Evolutionary conservation across 768 basidiomycete genomes (phyloP).

Genomic region (Wakefieldia striispora): DNA sequence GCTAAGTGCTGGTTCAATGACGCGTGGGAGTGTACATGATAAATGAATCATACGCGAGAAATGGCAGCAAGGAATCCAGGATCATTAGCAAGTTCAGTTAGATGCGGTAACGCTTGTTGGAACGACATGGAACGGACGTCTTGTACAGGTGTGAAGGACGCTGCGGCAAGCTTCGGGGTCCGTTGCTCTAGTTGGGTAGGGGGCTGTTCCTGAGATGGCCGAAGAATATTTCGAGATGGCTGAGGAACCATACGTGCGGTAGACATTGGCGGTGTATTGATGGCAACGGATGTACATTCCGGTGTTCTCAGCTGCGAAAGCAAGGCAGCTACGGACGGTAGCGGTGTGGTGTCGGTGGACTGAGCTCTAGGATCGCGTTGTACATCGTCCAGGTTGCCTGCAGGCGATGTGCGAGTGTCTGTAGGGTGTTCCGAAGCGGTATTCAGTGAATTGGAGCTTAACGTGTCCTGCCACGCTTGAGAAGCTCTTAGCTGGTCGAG

Average conservation of each 20-base stretch:
- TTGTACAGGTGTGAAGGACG: constrained; percentile 15
- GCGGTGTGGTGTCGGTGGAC: constrained; percentile 21
- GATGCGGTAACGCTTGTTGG: constrained; percentile 64
- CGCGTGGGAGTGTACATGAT: not conserved
- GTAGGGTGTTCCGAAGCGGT: not conserved
- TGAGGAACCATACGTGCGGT: constrained; percentile 8
- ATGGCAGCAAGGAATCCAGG: constrained; percentile 49
- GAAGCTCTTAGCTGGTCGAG: constrained; percentile 68
- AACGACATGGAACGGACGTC: constrained; percentile 55
- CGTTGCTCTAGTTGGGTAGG: constrained; percentile 6
- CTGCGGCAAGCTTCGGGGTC: constrained; percentile 10
- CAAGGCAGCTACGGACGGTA: constrained; percentile 52
- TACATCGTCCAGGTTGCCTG: constrained; percentile 2
- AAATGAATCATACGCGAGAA: constrained; percentile 43
- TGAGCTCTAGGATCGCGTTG: constrained; percentile 4
- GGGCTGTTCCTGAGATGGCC: constrained; percentile 15
- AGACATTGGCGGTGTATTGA: constrained; percentile 9
- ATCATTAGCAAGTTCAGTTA: constrained; percentile 61
- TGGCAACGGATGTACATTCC: constrained; percentile 12
- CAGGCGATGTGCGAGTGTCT: constrained; percentile 7
- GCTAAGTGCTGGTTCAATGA: constrained; percentile 37
- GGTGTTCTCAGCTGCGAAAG: constrained; percentile 58
- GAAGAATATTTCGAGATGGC: constrained; percentile 9
- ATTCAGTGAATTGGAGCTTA: constrained; percentile 16
- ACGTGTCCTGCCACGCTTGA: constrained; percentile 62